Evolutionary conservation across 164 flowering plant genomes (phyloP).

Genomic region (Tetracentron sinense): DNA sequence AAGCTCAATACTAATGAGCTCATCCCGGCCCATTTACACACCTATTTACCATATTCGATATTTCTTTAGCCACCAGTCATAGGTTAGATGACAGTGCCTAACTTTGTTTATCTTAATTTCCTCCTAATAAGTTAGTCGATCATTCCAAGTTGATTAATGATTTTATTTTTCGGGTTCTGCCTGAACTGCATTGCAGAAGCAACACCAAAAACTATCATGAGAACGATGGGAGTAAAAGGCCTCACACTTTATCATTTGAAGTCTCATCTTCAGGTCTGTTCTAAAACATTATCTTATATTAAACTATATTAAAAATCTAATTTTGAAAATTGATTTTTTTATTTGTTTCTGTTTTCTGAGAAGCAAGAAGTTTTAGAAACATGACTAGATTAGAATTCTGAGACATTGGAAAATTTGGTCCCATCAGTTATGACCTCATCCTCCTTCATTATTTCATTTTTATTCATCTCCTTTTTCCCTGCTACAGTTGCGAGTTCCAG

Average conservation of each 20-base stretch:
- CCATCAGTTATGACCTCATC: neutral
- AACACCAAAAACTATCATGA: slow-evolving; percentile 83
- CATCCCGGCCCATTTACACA: neutral
- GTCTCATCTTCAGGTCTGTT: slow-evolving; percentile 82
- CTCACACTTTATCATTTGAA: slow-evolving; percentile 87
- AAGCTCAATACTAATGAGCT: neutral
- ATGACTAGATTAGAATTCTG: neutral
- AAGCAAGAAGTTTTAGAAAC: slow-evolving; percentile 3
- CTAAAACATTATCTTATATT: neutral
- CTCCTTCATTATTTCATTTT: neutral
- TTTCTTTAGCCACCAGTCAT: too few species aligned
- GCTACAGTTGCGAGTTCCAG: neutral
- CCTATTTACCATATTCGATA: neutral
- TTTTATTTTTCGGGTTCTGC: slow-evolving; percentile 3
- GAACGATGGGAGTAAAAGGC: slow-evolving; percentile 91
- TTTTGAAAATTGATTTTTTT: neutral
- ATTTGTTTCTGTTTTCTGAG: neutral
- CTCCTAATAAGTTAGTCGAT: neutral
- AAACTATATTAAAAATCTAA: too few species aligned
- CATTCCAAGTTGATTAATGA: slow-evolving; percentile 2
- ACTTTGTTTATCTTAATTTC: neutral
- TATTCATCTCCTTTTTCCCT: neutral
- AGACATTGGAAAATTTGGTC: neutral
- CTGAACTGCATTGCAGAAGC: slow-evolving; percentile 59
- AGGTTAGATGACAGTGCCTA: neutral